These are phyloP conservation scores for Emericellopsis terricola DNA, from an alignment of 495 filamentous ascomycete species.

Conservation along the genomic window DNA sequence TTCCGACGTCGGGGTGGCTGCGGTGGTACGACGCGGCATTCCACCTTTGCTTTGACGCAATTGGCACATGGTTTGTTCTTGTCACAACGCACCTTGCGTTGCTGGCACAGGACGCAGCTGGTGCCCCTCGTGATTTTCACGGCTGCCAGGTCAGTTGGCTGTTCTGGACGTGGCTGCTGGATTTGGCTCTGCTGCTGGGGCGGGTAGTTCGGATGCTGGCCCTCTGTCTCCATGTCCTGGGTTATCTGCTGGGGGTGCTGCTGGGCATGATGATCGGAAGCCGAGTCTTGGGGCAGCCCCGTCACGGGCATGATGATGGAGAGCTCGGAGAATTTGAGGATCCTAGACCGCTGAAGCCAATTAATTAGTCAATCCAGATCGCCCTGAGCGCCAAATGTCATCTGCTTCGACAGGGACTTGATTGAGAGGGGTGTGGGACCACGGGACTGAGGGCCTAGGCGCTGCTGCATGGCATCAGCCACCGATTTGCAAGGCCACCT, in stretches of 20 bases:
- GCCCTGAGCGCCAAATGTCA: too few relatives aligned
- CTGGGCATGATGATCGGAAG: not conserved
- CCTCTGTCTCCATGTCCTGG: too few relatives aligned
- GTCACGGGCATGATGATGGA: too few relatives aligned
- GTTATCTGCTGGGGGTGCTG: not conserved
- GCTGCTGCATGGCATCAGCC: too few relatives aligned
- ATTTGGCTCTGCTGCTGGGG: not conserved
- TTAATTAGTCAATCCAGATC: too few relatives aligned
- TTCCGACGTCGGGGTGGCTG: constrained; percentile 39
- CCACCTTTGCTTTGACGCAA: constrained; percentile 40
- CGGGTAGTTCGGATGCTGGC: not conserved
- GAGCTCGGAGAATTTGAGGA: too few relatives aligned
- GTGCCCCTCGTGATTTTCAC: constrained; percentile 34
- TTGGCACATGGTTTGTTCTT: constrained; percentile 45
- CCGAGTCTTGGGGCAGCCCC: too few relatives aligned
- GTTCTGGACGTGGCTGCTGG: constrained; percentile 2
- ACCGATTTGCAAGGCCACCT: too few relatives aligned
- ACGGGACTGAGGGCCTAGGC: too few relatives aligned
- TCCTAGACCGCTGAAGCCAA: too few relatives aligned
- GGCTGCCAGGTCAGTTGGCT: constrained; percentile 14
- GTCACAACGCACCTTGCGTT: constrained; percentile 51
- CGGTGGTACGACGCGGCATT: constrained; percentile 42
- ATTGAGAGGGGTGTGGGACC: too few relatives aligned
- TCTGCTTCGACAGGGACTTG: too few relatives aligned
- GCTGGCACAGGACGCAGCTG: constrained; percentile 47